phyloP scores from a whole-genome alignment of 768 basidiomycete species.

The Hydnomerulius pinastri region DNA sequence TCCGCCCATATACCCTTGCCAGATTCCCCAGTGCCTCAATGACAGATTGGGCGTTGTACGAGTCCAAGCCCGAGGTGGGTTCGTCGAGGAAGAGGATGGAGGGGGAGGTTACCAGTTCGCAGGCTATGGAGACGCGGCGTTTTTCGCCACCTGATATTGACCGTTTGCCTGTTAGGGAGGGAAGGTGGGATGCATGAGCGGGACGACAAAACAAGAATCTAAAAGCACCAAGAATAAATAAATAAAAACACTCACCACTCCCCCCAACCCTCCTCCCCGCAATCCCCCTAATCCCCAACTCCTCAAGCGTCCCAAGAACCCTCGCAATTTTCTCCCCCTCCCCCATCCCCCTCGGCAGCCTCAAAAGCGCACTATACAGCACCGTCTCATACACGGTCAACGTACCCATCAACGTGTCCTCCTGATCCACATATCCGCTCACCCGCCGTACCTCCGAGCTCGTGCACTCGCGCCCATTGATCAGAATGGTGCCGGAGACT shows the following conservation, averaged over 20 bases:
- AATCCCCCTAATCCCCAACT: slow-evolving; percentile 90
- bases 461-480: slow-evolving; percentile 84
- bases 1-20: slow-evolving; percentile 87
- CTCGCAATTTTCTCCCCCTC: slow-evolving; percentile 92
- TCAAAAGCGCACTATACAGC: slow-evolving; percentile 85
- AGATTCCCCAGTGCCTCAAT: slow-evolving; percentile 85
- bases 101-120: slow-evolving; percentile 96
- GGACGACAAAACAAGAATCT: no score
- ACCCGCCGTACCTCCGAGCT: slow-evolving; percentile 81
- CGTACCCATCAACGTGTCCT: slow-evolving; percentile 96
- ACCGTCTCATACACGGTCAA: slow-evolving; percentile 98
- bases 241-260: slow-evolving; percentile 54
- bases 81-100: slow-evolving; percentile 97
- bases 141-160: slow-evolving; percentile 99
- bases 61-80: slow-evolving; percentile 90
- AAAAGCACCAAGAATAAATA: background rate
- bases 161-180: no score
- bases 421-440: slow-evolving; percentile 96
- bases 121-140: slow-evolving; percentile 94
- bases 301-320: slow-evolving; percentile 94
- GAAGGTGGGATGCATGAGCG: no score
- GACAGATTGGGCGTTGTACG: slow-evolving; percentile 95
- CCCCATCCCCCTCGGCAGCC: slow-evolving; percentile 94
- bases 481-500: slow-evolving; percentile 71
- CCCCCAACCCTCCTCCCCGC: slow-evolving; percentile 90